Conservation (phyloP, 2,329 filamentous ascomycete species). For the Penicillium sclerotiorum region DNA sequence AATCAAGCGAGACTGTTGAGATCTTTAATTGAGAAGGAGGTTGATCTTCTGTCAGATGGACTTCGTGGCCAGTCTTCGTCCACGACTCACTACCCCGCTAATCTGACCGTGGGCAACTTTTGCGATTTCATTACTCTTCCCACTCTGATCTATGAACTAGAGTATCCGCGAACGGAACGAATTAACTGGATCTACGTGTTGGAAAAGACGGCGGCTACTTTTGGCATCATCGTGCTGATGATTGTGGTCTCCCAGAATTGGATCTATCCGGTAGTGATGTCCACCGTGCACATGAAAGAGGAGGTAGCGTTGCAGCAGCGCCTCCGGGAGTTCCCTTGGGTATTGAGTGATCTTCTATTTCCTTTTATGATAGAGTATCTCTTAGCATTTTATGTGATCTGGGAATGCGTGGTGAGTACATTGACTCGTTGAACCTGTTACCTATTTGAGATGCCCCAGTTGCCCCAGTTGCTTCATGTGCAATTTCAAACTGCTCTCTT, state of each 20-base stretch:
- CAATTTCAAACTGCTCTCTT: no score
- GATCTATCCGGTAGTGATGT: slow-evolving; percentile 76
- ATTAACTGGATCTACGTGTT: slow-evolving; percentile 75
- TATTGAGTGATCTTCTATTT: slow-evolving; percentile 74
- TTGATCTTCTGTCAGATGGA: slow-evolving; percentile 66
- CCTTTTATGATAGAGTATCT: slow-evolving; percentile 79
- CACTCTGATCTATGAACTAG: slow-evolving; percentile 75
- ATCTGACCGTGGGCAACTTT: slow-evolving; percentile 66
- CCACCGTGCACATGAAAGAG: slow-evolving; percentile 64
- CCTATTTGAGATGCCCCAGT: no score
- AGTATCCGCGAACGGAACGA: slow-evolving; percentile 70
- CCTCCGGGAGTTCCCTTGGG: slow-evolving; percentile 70
- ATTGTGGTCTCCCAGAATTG: slow-evolving; percentile 75
- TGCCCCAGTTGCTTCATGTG: no score
- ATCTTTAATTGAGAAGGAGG: slow-evolving; percentile 67
- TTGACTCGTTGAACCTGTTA: no score
- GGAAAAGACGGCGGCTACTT: slow-evolving; percentile 70
- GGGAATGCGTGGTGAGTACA: slow-evolving; percentile 61
- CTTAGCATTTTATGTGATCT: slow-evolving; percentile 79
- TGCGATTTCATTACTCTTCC: slow-evolving; percentile 75
- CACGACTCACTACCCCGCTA: slow-evolving; percentile 65
- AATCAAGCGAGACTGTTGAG: slow-evolving; percentile 65
- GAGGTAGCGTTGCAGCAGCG: slow-evolving; percentile 62
- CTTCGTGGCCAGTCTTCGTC: slow-evolving; percentile 63
- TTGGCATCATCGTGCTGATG: slow-evolving; percentile 73